Evolutionary conservation across 208 protist genomes (phyloP).

Genomic region (Acanthamoeba castellanii): DNA sequence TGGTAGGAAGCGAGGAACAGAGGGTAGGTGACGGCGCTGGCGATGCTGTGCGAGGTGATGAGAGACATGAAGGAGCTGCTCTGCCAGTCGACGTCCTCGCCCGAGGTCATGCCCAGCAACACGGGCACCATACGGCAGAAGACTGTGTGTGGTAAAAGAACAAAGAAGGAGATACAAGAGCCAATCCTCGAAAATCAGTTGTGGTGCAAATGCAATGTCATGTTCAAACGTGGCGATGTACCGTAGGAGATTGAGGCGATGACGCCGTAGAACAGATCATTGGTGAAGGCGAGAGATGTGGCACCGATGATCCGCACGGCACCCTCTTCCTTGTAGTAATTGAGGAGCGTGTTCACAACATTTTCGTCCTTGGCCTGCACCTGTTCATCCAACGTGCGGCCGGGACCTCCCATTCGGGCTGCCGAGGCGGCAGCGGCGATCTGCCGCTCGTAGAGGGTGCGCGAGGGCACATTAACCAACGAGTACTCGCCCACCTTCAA

Average conservation of each 20-base stretch:
- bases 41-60: conserved; percentile 3
- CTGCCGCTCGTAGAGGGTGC: conserved; percentile 23
- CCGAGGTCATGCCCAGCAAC: background rate
- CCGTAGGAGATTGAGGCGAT: conserved; percentile 17
- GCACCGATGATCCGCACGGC: conserved; percentile 15
- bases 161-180: background rate
- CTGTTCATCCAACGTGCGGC: background rate
- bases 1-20: conserved; percentile 26
- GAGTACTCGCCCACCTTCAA: conserved; percentile 8
- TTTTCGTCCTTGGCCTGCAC: background rate
- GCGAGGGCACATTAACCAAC: background rate
- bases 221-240: background rate
- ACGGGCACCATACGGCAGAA: conserved; percentile 22
- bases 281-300: conserved; percentile 25
- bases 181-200: background rate
- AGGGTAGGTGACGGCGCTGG: conserved; percentile 32
- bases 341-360: background rate
- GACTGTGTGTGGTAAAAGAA: background rate
- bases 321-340: background rate
- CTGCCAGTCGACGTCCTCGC: background rate
- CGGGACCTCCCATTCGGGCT: background rate
- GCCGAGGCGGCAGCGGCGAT: background rate
- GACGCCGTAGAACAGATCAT: conserved; percentile 8
- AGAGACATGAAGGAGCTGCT: background rate
- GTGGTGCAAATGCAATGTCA: too few relatives aligned